Percentiles rank a stretch among this genome's conserved stretches.
phyloP scores from a whole-genome alignment of 257 asterid genomes.

The Solanum lignicaule region DNA sequence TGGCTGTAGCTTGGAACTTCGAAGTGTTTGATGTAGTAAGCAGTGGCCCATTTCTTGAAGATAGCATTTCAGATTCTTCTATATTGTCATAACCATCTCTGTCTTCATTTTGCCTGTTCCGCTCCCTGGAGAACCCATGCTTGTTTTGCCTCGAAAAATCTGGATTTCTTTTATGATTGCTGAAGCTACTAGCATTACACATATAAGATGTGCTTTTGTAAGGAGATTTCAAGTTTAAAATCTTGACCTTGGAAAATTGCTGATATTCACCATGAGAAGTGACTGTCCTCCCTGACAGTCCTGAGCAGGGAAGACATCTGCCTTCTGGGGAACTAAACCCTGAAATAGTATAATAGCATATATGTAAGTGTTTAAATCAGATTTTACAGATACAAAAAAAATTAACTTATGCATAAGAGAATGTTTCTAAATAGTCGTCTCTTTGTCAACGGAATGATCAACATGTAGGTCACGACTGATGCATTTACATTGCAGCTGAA shows the following conservation, averaged over 20 bases:
- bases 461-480: not conserved
- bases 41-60: conserved; percentile 65
- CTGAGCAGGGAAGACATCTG: conserved; percentile 41
- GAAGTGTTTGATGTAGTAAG: conserved; percentile 40
- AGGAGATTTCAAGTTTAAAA: conserved; percentile 24
- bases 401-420: not conserved
- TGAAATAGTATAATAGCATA: conserved; percentile 17
- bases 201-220: conserved; percentile 27
- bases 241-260: conserved; percentile 26
- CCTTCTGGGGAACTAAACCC: conserved; percentile 62
- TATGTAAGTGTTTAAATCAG: not conserved
- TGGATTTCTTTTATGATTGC: conserved; percentile 54
- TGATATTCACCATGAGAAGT: conserved; percentile 27
- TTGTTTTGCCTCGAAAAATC: conserved; percentile 67
- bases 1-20: conserved; percentile 52
- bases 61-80: conserved; percentile 54
- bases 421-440: not conserved
- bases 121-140: conserved; percentile 51
- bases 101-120: conserved; percentile 54
- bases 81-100: conserved; percentile 49
- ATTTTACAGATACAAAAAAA: not conserved
- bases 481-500: not conserved
- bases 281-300: conserved; percentile 50
- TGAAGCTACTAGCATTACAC: conserved; percentile 52
- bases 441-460: not conserved